Evolutionary conservation across 2,329 filamentous ascomycete genomes (phyloP), one percentile per base, ranked within the genome.

Genomic region (Elsinoe fawcettii): DNA sequence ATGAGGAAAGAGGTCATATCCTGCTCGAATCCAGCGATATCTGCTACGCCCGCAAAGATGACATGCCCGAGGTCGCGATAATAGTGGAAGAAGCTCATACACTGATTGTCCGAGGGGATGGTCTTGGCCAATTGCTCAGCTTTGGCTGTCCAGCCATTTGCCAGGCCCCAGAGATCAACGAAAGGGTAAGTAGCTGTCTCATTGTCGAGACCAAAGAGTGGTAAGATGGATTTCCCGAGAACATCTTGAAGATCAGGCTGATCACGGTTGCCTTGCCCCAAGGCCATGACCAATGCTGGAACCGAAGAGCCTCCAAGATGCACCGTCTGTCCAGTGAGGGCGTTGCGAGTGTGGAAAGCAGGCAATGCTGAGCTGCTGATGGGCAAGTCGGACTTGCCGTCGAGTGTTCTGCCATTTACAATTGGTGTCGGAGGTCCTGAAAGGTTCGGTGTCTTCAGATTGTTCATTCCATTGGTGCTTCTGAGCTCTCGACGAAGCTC

Each of bases 121-220:
- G 80, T 80, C 62, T 79, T 80, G 34, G 79, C 80, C 1, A 85
- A 74, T 55, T 82, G 80, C 58, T 74, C 77, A 4, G 82, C 75
- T 63, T 82, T 77, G 60, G 79, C 75, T 5, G 80, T 73, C 1
- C 79, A 81, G 51, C 78, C 80, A 58, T 83, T 80, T 1, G 80
- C 80, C 5, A 82, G 61, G 1, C 75, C 82, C 81, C 81, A 85
- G 2, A 85, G 69, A 64, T 84, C 82, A 25, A 85, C 80, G 63
- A 85, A 85, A 5, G 82, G 82, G 64, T 85, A 85, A 7, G 81
- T 84, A 3, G 80, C 80, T 36, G 78, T 81, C 63, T 84, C 81
- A 62, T 85, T 84, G 64, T 84, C 82, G 32, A 85, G 72, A 2
- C 82, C 82, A 58, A 85, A 75, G 56, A 84, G 79, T 0, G 82